Conservation (phyloP, 2,329 filamentous ascomycete species). For the Nigrograna mackinnonii region DNA sequence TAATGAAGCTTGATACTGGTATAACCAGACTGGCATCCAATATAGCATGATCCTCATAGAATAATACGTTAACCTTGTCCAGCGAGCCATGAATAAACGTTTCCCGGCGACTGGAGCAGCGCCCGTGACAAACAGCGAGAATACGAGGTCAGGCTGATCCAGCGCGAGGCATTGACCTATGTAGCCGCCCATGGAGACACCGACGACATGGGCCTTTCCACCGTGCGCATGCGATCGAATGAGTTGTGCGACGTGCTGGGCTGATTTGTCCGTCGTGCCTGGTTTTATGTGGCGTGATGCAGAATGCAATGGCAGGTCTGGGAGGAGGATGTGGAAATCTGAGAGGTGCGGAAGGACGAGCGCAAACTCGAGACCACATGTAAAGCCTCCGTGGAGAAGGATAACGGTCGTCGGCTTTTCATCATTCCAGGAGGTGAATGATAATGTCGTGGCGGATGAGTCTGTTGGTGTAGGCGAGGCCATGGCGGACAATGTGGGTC, state of each 20-base stretch:
- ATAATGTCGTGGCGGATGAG: neutral
- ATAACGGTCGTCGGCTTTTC: constrained; percentile 7
- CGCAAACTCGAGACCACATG: constrained; percentile 6
- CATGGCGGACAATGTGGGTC: neutral
- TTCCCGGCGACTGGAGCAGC: constrained; percentile 3
- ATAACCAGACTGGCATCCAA: constrained; percentile 6
- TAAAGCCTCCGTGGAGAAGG: constrained; percentile 13
- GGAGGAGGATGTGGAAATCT: constrained; percentile 9
- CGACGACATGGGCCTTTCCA: constrained; percentile 17
- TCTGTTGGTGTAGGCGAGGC: neutral
- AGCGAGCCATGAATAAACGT: constrained; percentile 6
- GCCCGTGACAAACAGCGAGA: constrained; percentile 10
- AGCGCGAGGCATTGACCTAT: constrained; percentile 12
- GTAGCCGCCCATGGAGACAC: constrained; percentile 17
- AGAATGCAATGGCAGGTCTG: constrained; percentile 15
- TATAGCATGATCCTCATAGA: constrained; percentile 4
- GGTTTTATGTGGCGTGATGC: constrained; percentile 9
- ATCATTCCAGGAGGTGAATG: neutral
- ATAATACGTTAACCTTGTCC: constrained; percentile 5
- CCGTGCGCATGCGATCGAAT: constrained; percentile 8
- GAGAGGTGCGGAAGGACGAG: constrained; percentile 3
- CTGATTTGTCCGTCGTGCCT: constrained; percentile 10
- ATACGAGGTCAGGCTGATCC: constrained; percentile 12
- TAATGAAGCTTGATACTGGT: constrained; percentile 3
- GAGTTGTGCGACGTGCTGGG: constrained; percentile 5